Evolutionary conservation across 2,329 filamentous ascomycete genomes (phyloP).

Genomic region (Aureobasidium sp.): DNA sequence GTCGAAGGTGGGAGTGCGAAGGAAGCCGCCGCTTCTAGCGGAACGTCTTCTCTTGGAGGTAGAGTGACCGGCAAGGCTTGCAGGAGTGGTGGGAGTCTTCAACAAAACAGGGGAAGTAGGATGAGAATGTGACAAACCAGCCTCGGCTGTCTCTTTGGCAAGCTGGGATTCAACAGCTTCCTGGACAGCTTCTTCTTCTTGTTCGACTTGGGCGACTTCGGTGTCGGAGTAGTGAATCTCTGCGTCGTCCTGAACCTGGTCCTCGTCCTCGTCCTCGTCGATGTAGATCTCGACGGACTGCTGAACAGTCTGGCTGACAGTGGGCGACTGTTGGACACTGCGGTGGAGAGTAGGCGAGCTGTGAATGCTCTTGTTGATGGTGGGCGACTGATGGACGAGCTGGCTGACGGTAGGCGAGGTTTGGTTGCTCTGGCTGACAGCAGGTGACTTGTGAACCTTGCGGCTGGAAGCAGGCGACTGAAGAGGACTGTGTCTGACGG

Average conservation of each 20-base stretch:
- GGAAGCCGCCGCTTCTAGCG: not conserved
- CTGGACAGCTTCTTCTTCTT: slow-evolving; percentile 5
- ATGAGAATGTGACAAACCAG: slow-evolving; percentile 8
- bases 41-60: not conserved
- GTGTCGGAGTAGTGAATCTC: not conserved
- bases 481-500: not conserved
- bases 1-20: not conserved
- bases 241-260: not conserved
- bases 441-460: not conserved
- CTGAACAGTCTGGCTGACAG: not conserved
- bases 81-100: not conserved
- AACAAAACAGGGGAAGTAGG: not conserved
- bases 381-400: not conserved
- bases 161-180: not conserved
- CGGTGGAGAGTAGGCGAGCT: not conserved
- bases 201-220: not conserved
- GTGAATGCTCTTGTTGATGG: not conserved
- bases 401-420: not conserved
- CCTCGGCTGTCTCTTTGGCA: not conserved
- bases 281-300: not conserved
- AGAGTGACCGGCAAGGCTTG: not conserved
- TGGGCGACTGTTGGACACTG: not conserved
- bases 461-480: no score
- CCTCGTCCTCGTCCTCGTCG: not conserved
- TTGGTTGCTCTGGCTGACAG: not conserved